Evolutionary conservation across 2,329 filamentous ascomycete genomes (phyloP), one percentile per base, ranked within the genome.

Genomic region (Chaetomiaceae sp.): DNA sequence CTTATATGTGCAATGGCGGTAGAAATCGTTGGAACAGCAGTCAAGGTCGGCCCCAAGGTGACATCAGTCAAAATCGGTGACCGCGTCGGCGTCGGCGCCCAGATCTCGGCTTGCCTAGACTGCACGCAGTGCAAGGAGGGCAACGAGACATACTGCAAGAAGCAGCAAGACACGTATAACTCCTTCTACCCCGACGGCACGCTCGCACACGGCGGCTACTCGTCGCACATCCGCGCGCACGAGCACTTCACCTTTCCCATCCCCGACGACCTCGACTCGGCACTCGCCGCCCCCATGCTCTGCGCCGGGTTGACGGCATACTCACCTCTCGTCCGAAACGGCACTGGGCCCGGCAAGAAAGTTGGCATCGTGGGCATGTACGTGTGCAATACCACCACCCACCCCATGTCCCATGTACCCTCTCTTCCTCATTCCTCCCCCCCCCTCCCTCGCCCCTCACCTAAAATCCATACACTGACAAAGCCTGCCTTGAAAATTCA

Each of bases 261-360:
- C 58, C 89, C 89, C 30, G 87, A 90, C 33, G 81, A 76, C 48
- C 78, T 95, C 41, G 4, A 20, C 6, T 48, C 64, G 74, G 9
- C 79, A 76, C 59, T 84, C 45, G 87, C 84, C 1, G 89, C 88
- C 2, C 87, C 87, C 11, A 90, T 91, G 86, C 78, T 94, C 61
- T 95, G 90, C 69, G 89, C 88, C 36, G 90, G 90, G 58, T 77
- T 95, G 60, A 95, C 89, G 3, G 83, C 84, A 54, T 95, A 84
- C 73, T 86, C 81, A 54, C 89, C 90, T 1, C 77, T 95, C n/a
- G 84, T 88, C 58, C 80, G 89, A 44, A 84, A 90, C 64, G 87
- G 87, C 21, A 78, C 79, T 54, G 87, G 87, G 0, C 86, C 86
- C 1, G 89, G 89, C 58, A 89, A 88, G 75, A 89, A 88, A 73